phyloP scores from a whole-genome alignment of 2,329 filamentous ascomycete species.

The Ceratocystis papillata region DNA sequence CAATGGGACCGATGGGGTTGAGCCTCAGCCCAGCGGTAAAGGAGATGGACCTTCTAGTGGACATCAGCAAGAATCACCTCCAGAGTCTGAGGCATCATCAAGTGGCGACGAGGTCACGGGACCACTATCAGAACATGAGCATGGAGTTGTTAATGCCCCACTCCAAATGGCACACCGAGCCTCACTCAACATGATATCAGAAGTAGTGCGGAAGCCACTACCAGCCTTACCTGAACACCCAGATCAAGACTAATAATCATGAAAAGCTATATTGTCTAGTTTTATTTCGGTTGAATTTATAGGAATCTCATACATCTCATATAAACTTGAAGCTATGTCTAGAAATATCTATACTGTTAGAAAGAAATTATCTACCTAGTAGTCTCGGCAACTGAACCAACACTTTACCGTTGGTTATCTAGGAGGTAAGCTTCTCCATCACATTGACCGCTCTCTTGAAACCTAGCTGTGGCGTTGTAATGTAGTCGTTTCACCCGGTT shows the following conservation, averaged over 20 bases:
- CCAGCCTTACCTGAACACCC: slow-evolving; percentile 36
- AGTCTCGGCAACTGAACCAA: background rate
- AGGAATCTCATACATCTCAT: background rate
- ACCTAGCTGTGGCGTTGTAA: background rate
- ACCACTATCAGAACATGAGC: background rate
- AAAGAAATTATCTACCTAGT: background rate
- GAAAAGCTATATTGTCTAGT: background rate
- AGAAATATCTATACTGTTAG: background rate
- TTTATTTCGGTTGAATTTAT: background rate
- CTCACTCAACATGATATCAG: background rate
- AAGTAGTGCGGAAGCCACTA: slow-evolving; percentile 34
- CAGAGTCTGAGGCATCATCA: slow-evolving; percentile 10
- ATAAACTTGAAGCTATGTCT: background rate
- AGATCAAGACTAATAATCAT: background rate
- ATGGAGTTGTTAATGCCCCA: background rate
- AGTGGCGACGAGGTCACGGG: slow-evolving; percentile 4
- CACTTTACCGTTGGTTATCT: background rate
- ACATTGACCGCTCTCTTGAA: background rate
- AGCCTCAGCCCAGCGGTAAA: background rate
- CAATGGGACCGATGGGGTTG: background rate
- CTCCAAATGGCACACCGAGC: background rate
- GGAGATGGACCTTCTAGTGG: background rate
- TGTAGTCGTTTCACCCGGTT: background rate
- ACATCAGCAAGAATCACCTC: slow-evolving; percentile 13
- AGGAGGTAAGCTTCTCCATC: background rate